phyloP scores from a whole-genome alignment of 345 rosid species.

The Eutrema japonicum region DNA sequence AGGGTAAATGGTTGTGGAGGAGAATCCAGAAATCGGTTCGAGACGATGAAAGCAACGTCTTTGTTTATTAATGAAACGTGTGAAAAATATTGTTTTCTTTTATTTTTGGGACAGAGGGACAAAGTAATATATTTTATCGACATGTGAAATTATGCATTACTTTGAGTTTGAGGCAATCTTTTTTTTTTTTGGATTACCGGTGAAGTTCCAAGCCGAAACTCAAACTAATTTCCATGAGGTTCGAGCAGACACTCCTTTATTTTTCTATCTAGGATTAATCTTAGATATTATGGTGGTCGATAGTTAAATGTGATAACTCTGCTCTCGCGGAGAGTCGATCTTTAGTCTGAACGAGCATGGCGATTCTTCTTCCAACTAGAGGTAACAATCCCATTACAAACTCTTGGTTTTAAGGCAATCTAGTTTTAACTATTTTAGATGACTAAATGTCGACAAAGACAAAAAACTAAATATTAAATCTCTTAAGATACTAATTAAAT shows the following conservation, averaged over 20 bases:
- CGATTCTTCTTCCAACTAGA: too few relatives aligned
- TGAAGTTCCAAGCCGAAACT: too few relatives aligned
- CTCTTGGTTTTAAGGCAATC: slow-evolving; percentile 13
- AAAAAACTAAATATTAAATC: not conserved
- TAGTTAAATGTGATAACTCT: too few relatives aligned
- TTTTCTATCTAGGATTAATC: too few relatives aligned
- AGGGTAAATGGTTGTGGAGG: slow-evolving; percentile 40
- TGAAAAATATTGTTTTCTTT: slow-evolving; percentile 26
- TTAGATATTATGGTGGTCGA: too few relatives aligned
- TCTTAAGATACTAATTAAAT: not conserved
- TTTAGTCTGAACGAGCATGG: too few relatives aligned
- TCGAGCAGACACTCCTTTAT: too few relatives aligned
- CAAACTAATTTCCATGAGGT: too few relatives aligned
- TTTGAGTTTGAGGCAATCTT: slow-evolving; percentile 31
- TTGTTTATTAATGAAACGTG: slow-evolving; percentile 41
- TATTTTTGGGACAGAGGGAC: slow-evolving; percentile 1
- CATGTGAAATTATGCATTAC: slow-evolving; percentile 29
- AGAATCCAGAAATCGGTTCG: slow-evolving; percentile 40
- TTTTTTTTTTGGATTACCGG: too few relatives aligned
- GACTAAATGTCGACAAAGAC: slow-evolving; percentile 32
- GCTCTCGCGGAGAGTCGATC: too few relatives aligned
- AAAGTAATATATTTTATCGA: slow-evolving; percentile 5
- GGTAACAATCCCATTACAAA: too few relatives aligned
- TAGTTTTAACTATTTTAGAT: slow-evolving; percentile 21
- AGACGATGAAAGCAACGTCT: slow-evolving; percentile 36